phyloP scores from a whole-genome alignment of 345 rosid genomes.

The Euphorbia pulcherrima region DNA sequence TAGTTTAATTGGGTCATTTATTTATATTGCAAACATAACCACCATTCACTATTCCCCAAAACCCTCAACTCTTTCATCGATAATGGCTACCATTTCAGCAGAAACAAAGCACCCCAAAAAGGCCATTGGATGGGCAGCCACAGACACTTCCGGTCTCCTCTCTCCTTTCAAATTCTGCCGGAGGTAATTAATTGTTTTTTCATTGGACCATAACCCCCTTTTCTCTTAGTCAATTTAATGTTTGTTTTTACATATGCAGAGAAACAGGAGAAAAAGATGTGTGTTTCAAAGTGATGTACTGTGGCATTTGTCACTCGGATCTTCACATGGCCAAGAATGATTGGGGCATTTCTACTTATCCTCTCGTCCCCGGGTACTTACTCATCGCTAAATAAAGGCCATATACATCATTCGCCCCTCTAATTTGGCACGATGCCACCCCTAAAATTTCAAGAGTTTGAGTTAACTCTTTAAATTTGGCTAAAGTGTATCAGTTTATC shows the following conservation, averaged over 20 bases:
- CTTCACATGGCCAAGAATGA: slow-evolving; percentile 8
- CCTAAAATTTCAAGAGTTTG: no score
- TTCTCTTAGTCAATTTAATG: no score
- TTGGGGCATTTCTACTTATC: slow-evolving; percentile 12
- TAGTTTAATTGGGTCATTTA: no score
- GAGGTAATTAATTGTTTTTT: slow-evolving; percentile 30
- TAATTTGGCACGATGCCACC: no score
- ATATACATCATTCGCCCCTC: no score
- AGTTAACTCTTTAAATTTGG: no score
- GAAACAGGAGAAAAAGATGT: slow-evolving; percentile 13
- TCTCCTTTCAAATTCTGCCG: slow-evolving; percentile 55
- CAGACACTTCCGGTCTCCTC: slow-evolving; percentile 52
- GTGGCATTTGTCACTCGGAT: slow-evolving; percentile 12
- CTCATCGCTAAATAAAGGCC: no score
- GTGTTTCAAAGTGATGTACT: background rate
- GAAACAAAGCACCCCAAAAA: slow-evolving; percentile 27
- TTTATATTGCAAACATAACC: background rate
- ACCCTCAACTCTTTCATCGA: background rate
- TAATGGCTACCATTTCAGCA: slow-evolving; percentile 1
- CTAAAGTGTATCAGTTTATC: no score
- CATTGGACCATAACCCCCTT: no score
- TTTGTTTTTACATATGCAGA: background rate
- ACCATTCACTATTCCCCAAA: background rate
- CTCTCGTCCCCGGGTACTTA: slow-evolving; percentile 18
- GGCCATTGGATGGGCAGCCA: slow-evolving; percentile 66